Evolutionary conservation across 805 yeast genomes (phyloP).

Genomic region (Saturnispora bothae): DNA sequence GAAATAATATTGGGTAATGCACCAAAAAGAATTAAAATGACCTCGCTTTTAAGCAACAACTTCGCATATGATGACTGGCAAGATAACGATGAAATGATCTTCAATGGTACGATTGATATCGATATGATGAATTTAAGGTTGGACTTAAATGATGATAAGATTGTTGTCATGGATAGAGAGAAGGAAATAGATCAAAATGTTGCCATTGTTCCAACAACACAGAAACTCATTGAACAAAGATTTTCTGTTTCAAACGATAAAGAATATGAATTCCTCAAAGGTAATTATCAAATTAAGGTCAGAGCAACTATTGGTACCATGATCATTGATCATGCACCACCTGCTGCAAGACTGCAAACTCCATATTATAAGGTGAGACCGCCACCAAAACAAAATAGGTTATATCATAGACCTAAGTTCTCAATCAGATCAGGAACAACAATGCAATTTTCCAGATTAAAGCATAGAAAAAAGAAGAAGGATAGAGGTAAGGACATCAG

Average conservation of each 20-base stretch:
- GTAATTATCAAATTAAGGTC: slow-evolving; percentile 82
- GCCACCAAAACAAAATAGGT: slow-evolving; percentile 55
- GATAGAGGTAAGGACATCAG: slow-evolving; percentile 76
- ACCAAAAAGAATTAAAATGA: slow-evolving; percentile 22
- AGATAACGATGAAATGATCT: slow-evolving; percentile 55
- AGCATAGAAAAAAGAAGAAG: slow-evolving; percentile 73
- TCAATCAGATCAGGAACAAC: slow-evolving; percentile 67
- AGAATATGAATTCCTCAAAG: slow-evolving; percentile 71
- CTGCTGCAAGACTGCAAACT: slow-evolving; percentile 77
- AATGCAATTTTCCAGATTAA: slow-evolving; percentile 65
- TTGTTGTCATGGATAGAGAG: slow-evolving; percentile 50
- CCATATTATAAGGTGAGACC: slow-evolving; percentile 82
- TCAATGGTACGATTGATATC: slow-evolving; percentile 49
- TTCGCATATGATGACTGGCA: slow-evolving; percentile 34
- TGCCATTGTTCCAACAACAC: slow-evolving; percentile 42
- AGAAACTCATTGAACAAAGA: slow-evolving; percentile 43
- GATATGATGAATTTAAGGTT: slow-evolving; percentile 35
- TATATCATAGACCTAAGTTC: slow-evolving; percentile 73
- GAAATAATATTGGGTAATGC: slow-evolving; percentile 39
- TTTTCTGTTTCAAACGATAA: slow-evolving; percentile 85
- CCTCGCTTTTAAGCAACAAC: slow-evolving; percentile 10
- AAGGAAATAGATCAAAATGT: slow-evolving; percentile 6
- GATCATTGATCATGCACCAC: slow-evolving; percentile 82
- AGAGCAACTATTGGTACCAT: slow-evolving; percentile 88
- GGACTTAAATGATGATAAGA: slow-evolving; percentile 80